A percentile compares a stretch with the other conserved stretches of the same genome.
phyloP scores from a whole-genome alignment of 805 yeast species.

The Starmerella bacillaris region DNA sequence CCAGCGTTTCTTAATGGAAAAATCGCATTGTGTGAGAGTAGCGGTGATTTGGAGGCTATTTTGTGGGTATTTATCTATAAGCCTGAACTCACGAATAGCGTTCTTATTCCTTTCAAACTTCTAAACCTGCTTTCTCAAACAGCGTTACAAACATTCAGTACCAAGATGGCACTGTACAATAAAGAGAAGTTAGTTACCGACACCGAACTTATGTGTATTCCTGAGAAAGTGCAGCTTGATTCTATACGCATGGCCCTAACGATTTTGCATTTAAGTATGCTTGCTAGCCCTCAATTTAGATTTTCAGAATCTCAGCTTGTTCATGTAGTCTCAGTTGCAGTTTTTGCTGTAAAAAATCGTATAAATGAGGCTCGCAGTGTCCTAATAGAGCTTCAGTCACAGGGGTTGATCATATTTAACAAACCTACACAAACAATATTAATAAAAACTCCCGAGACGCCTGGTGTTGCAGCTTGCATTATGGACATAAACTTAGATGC shows the following conservation, averaged over 20 bases:
- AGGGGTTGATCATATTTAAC: slow-evolving; percentile 6
- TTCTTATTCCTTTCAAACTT: slow-evolving; percentile 5
- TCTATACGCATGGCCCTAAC: not conserved
- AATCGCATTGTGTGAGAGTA: too few relatives aligned
- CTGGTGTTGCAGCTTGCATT: slow-evolving; percentile 4
- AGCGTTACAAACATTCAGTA: not conserved
- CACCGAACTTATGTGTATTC: not conserved
- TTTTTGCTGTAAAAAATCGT: slow-evolving; percentile 2
- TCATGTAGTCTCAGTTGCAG: slow-evolving; percentile 3
- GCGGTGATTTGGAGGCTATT: slow-evolving; percentile 5
- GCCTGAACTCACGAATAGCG: not conserved
- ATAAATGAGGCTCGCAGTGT: slow-evolving; percentile 5
- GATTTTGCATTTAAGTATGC: too few relatives aligned
- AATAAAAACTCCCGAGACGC: slow-evolving; percentile 5
- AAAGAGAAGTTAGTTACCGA: not conserved
- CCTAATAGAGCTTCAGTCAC: slow-evolving; percentile 6
- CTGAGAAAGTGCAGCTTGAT: not conserved
- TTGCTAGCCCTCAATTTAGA: too few relatives aligned
- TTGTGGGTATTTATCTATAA: slow-evolving; percentile 9
- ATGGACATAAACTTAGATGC: slow-evolving; percentile 5
- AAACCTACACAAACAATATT: slow-evolving; percentile 7
- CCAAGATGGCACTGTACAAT: not conserved
- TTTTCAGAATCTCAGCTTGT: not conserved
- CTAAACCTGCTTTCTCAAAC: not conserved
- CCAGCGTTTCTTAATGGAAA: not conserved